These are phyloP conservation scores for Oryza meridionalis DNA, from an alignment of 176 grass and related monocot genomes.

Conservation along the genomic window DNA sequence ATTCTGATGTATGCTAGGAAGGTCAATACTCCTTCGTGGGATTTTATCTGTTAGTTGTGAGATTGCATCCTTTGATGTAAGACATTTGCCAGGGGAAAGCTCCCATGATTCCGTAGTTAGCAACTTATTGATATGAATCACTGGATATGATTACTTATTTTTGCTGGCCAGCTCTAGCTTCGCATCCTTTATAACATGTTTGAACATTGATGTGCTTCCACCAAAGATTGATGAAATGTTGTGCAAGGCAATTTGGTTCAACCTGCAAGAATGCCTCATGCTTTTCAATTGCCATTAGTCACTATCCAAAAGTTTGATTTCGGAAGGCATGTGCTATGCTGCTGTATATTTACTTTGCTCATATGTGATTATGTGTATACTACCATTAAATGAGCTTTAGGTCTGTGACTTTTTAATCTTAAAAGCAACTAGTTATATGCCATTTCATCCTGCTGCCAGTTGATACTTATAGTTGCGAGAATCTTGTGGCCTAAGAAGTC, in stretches of 20 bases:
- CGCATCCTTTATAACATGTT: background rate
- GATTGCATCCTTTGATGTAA: background rate
- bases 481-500: background rate
- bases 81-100: background rate
- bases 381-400: background rate
- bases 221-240: background rate
- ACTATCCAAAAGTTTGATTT: background rate
- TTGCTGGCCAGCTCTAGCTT: background rate
- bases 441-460: background rate
- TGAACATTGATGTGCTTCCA: background rate
- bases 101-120: background rate
- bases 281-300: background rate
- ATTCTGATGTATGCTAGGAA: background rate
- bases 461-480: background rate
- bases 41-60: background rate
- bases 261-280: background rate
- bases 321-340: background rate
- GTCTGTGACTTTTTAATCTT: background rate
- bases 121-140: background rate
- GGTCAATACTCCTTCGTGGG: background rate
- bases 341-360: background rate
- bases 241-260: background rate
- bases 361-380: background rate
- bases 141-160: background rate
- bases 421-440: background rate